Base-by-base conservation (phyloP, 495 filamentous ascomycete species). In the Talaromyces ruber region DNA sequence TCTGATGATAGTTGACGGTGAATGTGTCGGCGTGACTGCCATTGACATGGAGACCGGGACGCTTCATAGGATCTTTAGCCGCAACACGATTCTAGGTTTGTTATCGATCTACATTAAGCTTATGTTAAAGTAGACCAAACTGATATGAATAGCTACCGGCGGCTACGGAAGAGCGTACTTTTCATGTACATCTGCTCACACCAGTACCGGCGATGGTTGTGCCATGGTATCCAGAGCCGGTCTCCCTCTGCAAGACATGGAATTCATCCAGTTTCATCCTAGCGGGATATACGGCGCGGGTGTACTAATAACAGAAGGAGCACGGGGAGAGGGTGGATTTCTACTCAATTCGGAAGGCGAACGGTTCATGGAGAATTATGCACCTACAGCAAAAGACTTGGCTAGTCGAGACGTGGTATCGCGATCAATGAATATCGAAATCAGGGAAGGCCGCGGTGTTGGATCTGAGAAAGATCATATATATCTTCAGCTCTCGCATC, bases 191-290 rank as follows among this genome's bases (percentile, higher is more conserved):
- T 96, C 92, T 51, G 93, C 93, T 57, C 93, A 98, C 79, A 98
- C 93, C 65, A 96, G 93, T 78, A 98, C 93, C 63, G 93, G 93
- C 82, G 93, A 98, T 71, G 93, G 93, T 75, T 96, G 93, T 89
- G 94, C 93, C 64, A 96, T 97, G 94, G 94, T 96, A 71, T 88
- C 94, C 65, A 91, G 94, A 76, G 94, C 94, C 61, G 94, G 94
- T 72, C 89, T 98, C 32, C 94, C 94, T 60, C 95, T 97, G 82
- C 94, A 98, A 80, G 94, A 98, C 84, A 83, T 98, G 69, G 94
- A 98, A 78, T 98, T 98, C 79, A 94, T 98, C 65, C 94, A 98
- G 80, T 98, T 98, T 86, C 94, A 98, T 77, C 94, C 94, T 25
- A 97, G 93, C 58, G 94, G 94, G 79, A 98, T 98, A 79, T 98